These are phyloP conservation scores for Magnolia officinalis DNA, from an alignment of 164 flowering plant species.

Conservation along the genomic window DNA sequence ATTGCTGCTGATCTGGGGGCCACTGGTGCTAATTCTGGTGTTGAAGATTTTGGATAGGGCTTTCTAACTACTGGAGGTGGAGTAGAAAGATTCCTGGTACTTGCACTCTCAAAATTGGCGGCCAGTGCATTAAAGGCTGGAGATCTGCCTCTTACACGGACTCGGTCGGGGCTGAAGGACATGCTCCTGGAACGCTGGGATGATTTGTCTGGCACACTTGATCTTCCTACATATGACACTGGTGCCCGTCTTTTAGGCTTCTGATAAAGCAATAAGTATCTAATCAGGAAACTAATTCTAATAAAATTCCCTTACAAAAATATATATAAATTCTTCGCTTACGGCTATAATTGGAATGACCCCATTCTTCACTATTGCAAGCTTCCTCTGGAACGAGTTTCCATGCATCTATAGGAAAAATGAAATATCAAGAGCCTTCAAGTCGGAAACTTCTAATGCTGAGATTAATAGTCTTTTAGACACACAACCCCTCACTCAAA, in stretches of 20 bases:
- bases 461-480: not conserved
- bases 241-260: constrained; percentile 86
- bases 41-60: constrained; percentile 77
- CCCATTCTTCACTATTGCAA: constrained; percentile 71
- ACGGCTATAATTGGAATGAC: constrained; percentile 60
- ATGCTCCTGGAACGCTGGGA: constrained; percentile 93
- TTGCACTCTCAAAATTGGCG: constrained; percentile 79
- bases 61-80: constrained; percentile 89
- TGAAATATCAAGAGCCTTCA: not conserved
- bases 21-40: constrained; percentile 52
- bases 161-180: constrained; percentile 95
- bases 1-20: constrained; percentile 64
- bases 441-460: not conserved
- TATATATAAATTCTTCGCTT: constrained; percentile 21
- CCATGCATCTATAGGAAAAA: constrained; percentile 76
- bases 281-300: not conserved
- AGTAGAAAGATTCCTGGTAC: constrained; percentile 85
- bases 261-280: constrained; percentile 29
- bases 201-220: constrained; percentile 78
- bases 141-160: constrained; percentile 94
- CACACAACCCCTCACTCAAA: not conserved
- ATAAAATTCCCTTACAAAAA: not conserved
- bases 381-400: constrained; percentile 88
- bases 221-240: constrained; percentile 46
- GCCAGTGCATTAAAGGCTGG: constrained; percentile 97